Base-by-base conservation (phyloP, 495 filamentous ascomycete genomes). In the Xylaria cubensis region DNA sequence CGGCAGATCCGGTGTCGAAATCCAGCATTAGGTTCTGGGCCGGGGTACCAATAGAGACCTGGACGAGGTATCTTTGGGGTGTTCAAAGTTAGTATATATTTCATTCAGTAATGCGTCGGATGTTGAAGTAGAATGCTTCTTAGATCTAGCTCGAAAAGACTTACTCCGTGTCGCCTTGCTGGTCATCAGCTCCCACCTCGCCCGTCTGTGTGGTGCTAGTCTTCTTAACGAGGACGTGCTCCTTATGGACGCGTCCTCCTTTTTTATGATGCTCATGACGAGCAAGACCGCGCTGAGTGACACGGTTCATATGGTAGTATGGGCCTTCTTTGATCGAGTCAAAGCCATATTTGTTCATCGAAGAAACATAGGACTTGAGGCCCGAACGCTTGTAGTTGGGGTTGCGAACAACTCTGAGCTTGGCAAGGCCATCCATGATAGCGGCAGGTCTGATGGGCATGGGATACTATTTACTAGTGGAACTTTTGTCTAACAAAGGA, bases 1-100 rank as follows among this genome's bases (percentile, higher is more conserved):
- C 92, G 9, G 90, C 84, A 61, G 90, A 92, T 17, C 91, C 92
- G 41, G 92, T 93, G 80, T 95, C 92, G 73, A 94, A 93, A 76
- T 93, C 90, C 62, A 94, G 77, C 61, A 82, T 87, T 70, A 93
- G 65, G 50, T 81, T 89, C 84, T 94, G 92, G 2, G 83, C 81
- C 13, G 91, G 91, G 3, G 88, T 92, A 36, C 92, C 92, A 74
- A 94, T 91, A 9, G 77, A 72, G 64, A 94, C 87, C 61, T 87
- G 81, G 63, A 88, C 91, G 53, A 94, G 86, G 72, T 93, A 65
- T 50, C 63, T 65, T 46, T 21, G 3, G 4, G 21, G 63, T 29
- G 21, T 48, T 65, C 19, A 29, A 29, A 65, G 29, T 65, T 24
- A 65, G 63, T 21, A 7, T 62, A 41, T 32, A 0, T 41, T 62